Conservation (phyloP, 371 early-diverging fungal genomes). For the Mucor irregularis region DNA sequence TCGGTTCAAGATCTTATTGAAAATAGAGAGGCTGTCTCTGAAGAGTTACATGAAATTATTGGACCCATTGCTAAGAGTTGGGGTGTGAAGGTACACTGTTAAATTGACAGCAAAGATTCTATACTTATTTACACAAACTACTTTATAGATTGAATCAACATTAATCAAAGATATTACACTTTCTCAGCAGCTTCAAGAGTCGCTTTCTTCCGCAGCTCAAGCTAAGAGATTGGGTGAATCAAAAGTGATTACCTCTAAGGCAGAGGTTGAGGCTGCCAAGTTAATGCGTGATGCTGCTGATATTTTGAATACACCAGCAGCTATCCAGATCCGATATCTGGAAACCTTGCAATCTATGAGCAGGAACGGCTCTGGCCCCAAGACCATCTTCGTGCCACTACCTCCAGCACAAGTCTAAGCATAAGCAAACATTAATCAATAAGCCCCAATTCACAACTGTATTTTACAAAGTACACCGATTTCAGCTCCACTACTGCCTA, state of each 20-base stretch:
- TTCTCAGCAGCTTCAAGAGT: conserved; percentile 77
- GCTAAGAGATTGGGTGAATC: conserved; percentile 86
- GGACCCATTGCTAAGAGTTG: conserved; percentile 66
- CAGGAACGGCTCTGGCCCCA: conserved; percentile 8
- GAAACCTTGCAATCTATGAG: conserved; percentile 66
- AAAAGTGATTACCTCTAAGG: conserved; percentile 88
- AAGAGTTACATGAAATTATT: conserved; percentile 81
- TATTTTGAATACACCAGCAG: conserved; percentile 69
- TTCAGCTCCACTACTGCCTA: too few relatives aligned
- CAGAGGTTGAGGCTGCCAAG: conserved; percentile 91
- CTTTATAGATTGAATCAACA: conserved; percentile 64
- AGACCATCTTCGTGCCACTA: conserved; percentile 16
- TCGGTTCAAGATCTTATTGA: conserved; percentile 78
- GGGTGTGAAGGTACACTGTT: conserved; percentile 69
- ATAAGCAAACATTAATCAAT: background rate
- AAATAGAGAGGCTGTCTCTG: conserved; percentile 83
- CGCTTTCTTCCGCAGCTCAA: conserved; percentile 89
- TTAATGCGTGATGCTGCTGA: conserved; percentile 92
- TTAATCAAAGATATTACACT: conserved; percentile 88
- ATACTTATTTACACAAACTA: background rate
- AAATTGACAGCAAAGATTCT: background rate
- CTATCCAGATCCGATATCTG: conserved; percentile 88
- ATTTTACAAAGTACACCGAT: too few relatives aligned
- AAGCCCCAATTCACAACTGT: too few relatives aligned
- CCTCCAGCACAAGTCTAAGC: conserved; percentile 10